Conservation (phyloP, 2,329 filamentous ascomycete species). For the Aphanocladium album region DNA sequence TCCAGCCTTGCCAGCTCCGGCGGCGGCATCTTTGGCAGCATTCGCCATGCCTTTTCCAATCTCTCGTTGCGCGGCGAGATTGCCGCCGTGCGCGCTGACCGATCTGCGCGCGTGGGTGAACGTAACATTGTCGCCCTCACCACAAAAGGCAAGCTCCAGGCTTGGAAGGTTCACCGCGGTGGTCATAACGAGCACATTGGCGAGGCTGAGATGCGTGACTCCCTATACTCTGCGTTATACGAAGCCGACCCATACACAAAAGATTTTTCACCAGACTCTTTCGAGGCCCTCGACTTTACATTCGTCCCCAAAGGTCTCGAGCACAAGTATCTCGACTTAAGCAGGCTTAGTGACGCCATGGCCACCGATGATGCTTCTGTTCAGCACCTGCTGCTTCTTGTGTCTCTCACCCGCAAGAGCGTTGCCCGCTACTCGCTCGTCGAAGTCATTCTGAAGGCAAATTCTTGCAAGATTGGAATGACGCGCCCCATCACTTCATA, state of each 20-base stretch:
- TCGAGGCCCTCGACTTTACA: slow-evolving; percentile 76
- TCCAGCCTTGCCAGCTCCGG: slow-evolving; percentile 50
- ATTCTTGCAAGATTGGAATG: slow-evolving; percentile 53
- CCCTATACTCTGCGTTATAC: slow-evolving; percentile 58
- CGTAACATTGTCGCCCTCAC: slow-evolving; percentile 79
- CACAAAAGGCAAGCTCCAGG: slow-evolving; percentile 69
- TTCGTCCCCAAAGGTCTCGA: slow-evolving; percentile 55
- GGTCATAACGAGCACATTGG: slow-evolving; percentile 72
- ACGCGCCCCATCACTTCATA: slow-evolving; percentile 65
- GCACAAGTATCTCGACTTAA: slow-evolving; percentile 45
- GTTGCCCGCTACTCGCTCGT: slow-evolving; percentile 66
- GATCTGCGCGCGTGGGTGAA: slow-evolving; percentile 69
- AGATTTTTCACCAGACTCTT: slow-evolving; percentile 49
- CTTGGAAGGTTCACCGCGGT: slow-evolving; percentile 85
- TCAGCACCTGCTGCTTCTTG: slow-evolving; percentile 58
- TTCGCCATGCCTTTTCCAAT: slow-evolving; percentile 70
- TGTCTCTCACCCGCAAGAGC: slow-evolving; percentile 48
- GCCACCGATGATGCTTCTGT: slow-evolving; percentile 45
- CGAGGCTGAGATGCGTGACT: slow-evolving; percentile 64
- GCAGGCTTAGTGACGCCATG: slow-evolving; percentile 46
- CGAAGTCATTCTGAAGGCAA: slow-evolving; percentile 59
- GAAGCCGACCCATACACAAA: slow-evolving; percentile 45
- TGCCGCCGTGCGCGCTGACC: slow-evolving; percentile 71
- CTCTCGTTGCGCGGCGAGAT: slow-evolving; percentile 70
- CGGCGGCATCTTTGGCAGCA: slow-evolving; percentile 72